Percentiles rank a stretch among this genome's conserved stretches.
phyloP scores from a whole-genome alignment of 805 yeast genomes.

The Teunomyces lycoperdinae region DNA sequence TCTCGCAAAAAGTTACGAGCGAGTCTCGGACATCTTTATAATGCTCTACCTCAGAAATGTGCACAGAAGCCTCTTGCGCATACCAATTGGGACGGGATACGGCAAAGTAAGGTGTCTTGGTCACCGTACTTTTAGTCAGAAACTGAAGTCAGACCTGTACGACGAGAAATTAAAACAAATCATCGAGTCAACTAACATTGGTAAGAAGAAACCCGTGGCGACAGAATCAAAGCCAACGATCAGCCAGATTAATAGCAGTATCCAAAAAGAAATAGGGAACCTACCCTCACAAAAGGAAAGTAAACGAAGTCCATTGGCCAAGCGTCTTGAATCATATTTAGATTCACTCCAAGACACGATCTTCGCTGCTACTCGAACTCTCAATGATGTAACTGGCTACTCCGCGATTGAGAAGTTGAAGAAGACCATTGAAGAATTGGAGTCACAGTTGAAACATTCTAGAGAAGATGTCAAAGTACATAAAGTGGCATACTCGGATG shows the following conservation, averaged over 20 bases:
- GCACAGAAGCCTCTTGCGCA: background rate
- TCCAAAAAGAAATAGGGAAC: constrained; percentile 24
- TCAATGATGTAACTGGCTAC: constrained; percentile 93
- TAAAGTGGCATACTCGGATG: constrained; percentile 54
- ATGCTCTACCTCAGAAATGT: background rate
- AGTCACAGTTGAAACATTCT: constrained; percentile 46
- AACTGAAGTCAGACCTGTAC: constrained; percentile 2
- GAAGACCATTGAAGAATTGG: constrained; percentile 54
- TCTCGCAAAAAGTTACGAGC: background rate
- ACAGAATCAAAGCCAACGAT: background rate
- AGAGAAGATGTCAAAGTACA: constrained; percentile 47
- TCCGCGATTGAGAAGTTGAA: constrained; percentile 73
- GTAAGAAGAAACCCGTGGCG: constrained; percentile 9
- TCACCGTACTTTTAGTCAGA: background rate
- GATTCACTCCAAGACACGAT: constrained; percentile 57
- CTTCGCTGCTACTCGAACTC: constrained; percentile 58
- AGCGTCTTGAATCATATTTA: constrained; percentile 47
- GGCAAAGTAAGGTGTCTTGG: background rate
- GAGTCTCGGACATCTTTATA: background rate
- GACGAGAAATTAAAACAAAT: constrained; percentile 32
- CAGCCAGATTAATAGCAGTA: constrained; percentile 6
- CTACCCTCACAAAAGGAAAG: constrained; percentile 48
- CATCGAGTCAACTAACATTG: constrained; percentile 35
- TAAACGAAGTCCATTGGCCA: constrained; percentile 31
- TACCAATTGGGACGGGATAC: background rate